Base-by-base conservation (phyloP, 2,329 filamentous ascomycete species). In the Hymenoscyphus infarciens region DNA sequence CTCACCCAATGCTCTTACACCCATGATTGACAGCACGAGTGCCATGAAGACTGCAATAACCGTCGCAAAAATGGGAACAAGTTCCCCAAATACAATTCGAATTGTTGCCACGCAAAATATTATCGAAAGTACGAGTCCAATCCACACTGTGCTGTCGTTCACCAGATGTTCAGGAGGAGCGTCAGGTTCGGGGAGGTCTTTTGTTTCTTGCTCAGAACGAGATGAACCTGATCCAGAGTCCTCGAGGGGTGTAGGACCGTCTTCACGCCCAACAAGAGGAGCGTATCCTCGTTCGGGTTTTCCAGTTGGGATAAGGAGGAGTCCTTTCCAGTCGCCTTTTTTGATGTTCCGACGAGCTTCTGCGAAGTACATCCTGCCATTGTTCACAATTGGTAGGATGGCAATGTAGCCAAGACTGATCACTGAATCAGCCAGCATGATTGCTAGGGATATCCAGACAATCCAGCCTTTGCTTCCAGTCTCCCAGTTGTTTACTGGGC, bases 391-490 rank as follows among this genome's bases (percentile, higher is more conserved):
- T 0, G 91, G 88, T 3, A 85, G 84, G 2, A 90, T 67, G 1
- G 90, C 80, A 49, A 97, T 83, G 80, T 93, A 92, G 1, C 89
- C 86, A 10, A 99, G 83, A 70, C 90, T 97, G 66, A 98, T 84
- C 3, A 99, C 82, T 0, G 94, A 92, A 76, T 99, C 95, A 25
- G 91, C 91, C 29, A 99, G 82, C 95, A 99, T 99, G 68, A 99
- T 97, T 3, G 95, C 91, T 33, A 99, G 79, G 38, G 92, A 97
- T 2, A 96, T 82, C 95, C 95, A 99, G 0, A 99, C 91, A 64
- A 99, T 98, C 95, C 95, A 99, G 45, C 94, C 95, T 77, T 98
- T 97, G 74, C 92, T 97, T 10, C 95, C 95, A 16, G 82, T 86
- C 63, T 94, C 90, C 95, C 95, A 99, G 74, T 96, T 90, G 61